Evolutionary conservation across 345 rosid species (phyloP).

Genomic region (Combretum micranthum): DNA sequence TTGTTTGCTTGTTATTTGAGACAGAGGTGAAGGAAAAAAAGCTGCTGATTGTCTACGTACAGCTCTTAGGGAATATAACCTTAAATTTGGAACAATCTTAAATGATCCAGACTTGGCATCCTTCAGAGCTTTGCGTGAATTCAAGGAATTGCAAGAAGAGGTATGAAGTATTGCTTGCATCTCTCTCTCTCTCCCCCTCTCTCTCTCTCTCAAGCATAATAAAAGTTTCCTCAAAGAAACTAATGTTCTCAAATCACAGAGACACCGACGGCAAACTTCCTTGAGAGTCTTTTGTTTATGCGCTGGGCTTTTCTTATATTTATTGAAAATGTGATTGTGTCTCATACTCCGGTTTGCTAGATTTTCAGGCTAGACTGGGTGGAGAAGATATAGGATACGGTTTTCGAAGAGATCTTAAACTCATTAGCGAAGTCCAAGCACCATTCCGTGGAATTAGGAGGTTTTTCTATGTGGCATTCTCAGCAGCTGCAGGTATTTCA

Average conservation of each 20-base stretch:
- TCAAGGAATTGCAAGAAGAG: slow-evolving; percentile 95
- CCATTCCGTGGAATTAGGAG: slow-evolving; percentile 91
- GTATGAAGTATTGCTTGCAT: slow-evolving; percentile 18
- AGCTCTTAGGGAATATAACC: slow-evolving; percentile 81
- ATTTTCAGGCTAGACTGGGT: slow-evolving; percentile 77
- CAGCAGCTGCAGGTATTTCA: slow-evolving; percentile 93
- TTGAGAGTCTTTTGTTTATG: too few relatives aligned
- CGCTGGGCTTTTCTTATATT: background rate
- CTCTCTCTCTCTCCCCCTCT: background rate
- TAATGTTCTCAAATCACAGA: too few relatives aligned
- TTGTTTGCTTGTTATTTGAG: slow-evolving; percentile 17
- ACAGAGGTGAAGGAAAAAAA: slow-evolving; percentile 78
- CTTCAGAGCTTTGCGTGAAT: slow-evolving; percentile 88
- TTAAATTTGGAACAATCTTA: slow-evolving; percentile 83
- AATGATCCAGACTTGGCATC: slow-evolving; percentile 96
- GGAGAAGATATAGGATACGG: slow-evolving; percentile 90
- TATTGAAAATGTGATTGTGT: background rate
- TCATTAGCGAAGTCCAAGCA: slow-evolving; percentile 94
- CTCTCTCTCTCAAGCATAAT: too few relatives aligned
- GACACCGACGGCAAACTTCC: too few relatives aligned
- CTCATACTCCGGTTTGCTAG: slow-evolving; percentile 1
- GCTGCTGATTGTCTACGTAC: slow-evolving; percentile 76
- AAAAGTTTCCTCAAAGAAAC: too few relatives aligned
- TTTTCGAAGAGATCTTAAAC: slow-evolving; percentile 90
- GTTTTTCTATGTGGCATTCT: slow-evolving; percentile 70